Base-by-base conservation (phyloP, 208 protist species). In the Trypanosoma lewisi region DNA sequence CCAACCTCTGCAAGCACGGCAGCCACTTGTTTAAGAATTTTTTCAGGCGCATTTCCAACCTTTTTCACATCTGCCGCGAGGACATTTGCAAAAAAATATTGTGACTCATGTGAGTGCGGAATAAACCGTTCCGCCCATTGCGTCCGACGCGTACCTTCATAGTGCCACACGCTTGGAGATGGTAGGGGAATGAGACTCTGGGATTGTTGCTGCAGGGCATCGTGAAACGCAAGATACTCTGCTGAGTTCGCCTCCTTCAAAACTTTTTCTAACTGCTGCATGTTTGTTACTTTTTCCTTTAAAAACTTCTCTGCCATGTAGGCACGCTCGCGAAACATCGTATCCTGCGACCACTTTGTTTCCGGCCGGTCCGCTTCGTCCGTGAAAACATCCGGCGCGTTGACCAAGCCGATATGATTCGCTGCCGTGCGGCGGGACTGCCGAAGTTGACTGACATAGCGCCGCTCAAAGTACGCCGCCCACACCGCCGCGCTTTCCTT, bases 281-380 rank as follows among this genome's bases (percentile, higher is more conserved):
- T 53, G 58, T 87, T 92, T 21, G 75, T 76, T 55, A 82, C 77
- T 66, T 91, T 92, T 57, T 74, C 67, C 52, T 91, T 89, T 11
- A 91, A 67, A 58, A 87, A 79, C 25, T 77, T 76, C 75, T 95
- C 81, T 30, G 55, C 45, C 48, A 93, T 76, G 63, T 83, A 92
- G 37, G 78, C 68, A 14, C 85, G 54, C 67, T 93, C 85, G 57
- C 76, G 70, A 60, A 93, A 92, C 39, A 79, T 59, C 19, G 77
- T 91, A 72, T 95, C 89, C 37, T 78, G 67, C 33, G 78, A 71
- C 87, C 89, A 95, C 57, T 70, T 83, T 19, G 89, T 95, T 44
- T 79, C 78, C 6, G 89, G 86, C 42, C 73, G 75, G 73, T 95
- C 89, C 4, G 89, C 83, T 57, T 95, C 89, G 58, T 95, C 89